Percentiles rank a stretch among this genome's conserved stretches.
These are phyloP conservation scores for Euphorbia peplus DNA, from an alignment of 345 rosid species.

Conservation along the genomic window DNA sequence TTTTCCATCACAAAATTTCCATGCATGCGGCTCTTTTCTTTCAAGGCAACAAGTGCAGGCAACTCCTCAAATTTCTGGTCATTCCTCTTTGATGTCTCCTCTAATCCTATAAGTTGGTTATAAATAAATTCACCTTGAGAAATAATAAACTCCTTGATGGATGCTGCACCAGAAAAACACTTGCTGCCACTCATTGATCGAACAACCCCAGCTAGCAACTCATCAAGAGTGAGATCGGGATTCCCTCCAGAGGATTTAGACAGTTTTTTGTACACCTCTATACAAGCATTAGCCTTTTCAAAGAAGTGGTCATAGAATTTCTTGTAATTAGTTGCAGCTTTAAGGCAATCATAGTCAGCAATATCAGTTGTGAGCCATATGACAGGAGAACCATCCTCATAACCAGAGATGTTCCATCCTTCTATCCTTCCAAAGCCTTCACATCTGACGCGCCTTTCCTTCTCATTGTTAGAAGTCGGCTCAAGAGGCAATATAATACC, in stretches of 20 bases:
- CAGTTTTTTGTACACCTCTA: slow-evolving; percentile 26
- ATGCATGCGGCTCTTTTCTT: slow-evolving; percentile 17
- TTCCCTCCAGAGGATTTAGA: slow-evolving; percentile 27
- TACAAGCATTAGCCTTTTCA: slow-evolving; percentile 26
- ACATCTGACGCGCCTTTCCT: slow-evolving; percentile 21
- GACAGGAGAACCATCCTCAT: slow-evolving; percentile 30
- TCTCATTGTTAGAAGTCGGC: slow-evolving; percentile 11
- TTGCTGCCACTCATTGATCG: slow-evolving; percentile 29
- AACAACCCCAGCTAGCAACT: slow-evolving; percentile 32
- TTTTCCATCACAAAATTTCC: slow-evolving; percentile 13
- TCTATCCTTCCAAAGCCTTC: slow-evolving; percentile 33
- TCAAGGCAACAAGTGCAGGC: slow-evolving; percentile 24
- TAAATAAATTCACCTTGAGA: slow-evolving; percentile 31
- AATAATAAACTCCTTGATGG: slow-evolving; percentile 23
- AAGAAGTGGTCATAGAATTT: slow-evolving; percentile 21
- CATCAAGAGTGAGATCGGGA: slow-evolving; percentile 25
- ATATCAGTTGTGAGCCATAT: slow-evolving; percentile 29
- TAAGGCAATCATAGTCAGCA: slow-evolving; percentile 30
- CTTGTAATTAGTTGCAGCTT: slow-evolving; percentile 24
- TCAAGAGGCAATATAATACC: slow-evolving; percentile 27
- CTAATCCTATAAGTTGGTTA: slow-evolving; percentile 27
- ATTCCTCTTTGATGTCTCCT: slow-evolving; percentile 22
- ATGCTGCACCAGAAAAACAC: slow-evolving; percentile 21
- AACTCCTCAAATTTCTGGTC: slow-evolving; percentile 17
- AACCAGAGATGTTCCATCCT: slow-evolving; percentile 29